Conservation (phyloP, 148 eudicot genomes). For the Cornus controversa region DNA sequence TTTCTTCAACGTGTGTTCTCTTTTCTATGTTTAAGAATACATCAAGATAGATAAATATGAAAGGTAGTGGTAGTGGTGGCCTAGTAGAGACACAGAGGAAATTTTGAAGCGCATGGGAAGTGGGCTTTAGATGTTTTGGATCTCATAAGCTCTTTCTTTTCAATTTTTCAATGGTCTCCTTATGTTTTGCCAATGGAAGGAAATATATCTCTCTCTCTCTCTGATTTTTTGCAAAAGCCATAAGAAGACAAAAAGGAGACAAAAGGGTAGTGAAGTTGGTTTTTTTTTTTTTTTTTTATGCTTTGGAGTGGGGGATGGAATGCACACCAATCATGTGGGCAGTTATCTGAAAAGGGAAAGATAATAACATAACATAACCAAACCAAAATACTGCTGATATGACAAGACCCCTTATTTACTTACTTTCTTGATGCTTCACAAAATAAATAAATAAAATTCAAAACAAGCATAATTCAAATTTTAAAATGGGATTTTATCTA, state of each 20-base stretch:
- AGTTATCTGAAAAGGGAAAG: not conserved
- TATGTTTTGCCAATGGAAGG: not conserved
- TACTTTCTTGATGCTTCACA: too few species aligned
- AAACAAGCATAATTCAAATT: too few species aligned
- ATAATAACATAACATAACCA: too few species aligned
- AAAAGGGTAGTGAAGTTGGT: not conserved
- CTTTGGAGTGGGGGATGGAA: too few species aligned
- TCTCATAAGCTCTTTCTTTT: not conserved
- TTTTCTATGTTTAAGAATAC: not conserved
- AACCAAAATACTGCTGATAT: too few species aligned
- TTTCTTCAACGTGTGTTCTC: not conserved
- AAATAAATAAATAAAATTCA: too few species aligned
- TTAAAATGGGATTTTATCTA: too few species aligned
- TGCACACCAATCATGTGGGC: conserved; percentile 8
- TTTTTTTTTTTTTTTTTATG: too few species aligned
- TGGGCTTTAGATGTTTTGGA: not conserved
- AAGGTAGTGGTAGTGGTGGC: not conserved
- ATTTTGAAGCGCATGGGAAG: not conserved
- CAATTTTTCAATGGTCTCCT: not conserved
- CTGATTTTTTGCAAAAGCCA: not conserved
- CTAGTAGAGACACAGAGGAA: conserved; percentile 1
- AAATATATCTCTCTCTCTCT: too few species aligned
- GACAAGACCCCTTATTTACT: too few species aligned
- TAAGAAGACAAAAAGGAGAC: too few species aligned
- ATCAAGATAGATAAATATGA: not conserved